Evolutionary conservation across 257 asterid species (phyloP).

Genomic region (Rehmannia glutinosa): DNA sequence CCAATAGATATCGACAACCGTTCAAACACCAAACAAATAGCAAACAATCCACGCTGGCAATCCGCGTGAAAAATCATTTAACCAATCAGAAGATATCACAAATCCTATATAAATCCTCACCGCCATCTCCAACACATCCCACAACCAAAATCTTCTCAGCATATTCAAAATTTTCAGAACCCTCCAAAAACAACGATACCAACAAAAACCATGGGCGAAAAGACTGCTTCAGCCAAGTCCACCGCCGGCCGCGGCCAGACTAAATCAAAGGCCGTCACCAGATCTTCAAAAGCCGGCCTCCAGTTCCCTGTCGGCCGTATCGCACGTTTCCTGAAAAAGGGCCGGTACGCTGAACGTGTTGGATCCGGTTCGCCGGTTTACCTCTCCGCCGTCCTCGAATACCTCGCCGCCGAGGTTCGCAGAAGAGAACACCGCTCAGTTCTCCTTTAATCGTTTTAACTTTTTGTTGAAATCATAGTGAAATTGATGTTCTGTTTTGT

Average conservation of each 20-base stretch:
- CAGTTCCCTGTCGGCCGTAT: conserved; percentile 61
- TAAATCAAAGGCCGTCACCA: conserved; percentile 34
- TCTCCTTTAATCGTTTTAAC: neutral
- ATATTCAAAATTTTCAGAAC: neutral
- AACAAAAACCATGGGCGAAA: conserved; percentile 21
- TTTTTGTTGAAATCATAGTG: neutral
- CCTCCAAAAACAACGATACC: neutral
- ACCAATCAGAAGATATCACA: conserved; percentile 20
- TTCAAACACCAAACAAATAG: too few relatives aligned
- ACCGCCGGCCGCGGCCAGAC: conserved; percentile 45
- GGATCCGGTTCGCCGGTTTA: conserved; percentile 63
- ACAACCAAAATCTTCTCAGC: neutral
- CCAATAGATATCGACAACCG: conserved; percentile 12
- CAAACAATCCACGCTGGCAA: conserved; percentile 17
- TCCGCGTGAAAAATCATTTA: conserved; percentile 3
- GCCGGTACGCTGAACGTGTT: conserved; percentile 59
- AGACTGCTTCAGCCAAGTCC: conserved; percentile 20
- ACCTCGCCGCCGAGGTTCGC: conserved; percentile 62
- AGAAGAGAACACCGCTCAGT: neutral
- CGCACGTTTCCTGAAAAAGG: conserved; percentile 54
- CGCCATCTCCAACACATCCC: neutral
- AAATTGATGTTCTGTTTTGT: neutral
- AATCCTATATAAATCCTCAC: neutral
- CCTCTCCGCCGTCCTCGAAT: conserved; percentile 60
- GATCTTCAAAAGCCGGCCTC: conserved; percentile 59